phyloP scores from a whole-genome alignment of 2,329 filamentous ascomycete genomes.

The Raffaelea albimanens region DNA sequence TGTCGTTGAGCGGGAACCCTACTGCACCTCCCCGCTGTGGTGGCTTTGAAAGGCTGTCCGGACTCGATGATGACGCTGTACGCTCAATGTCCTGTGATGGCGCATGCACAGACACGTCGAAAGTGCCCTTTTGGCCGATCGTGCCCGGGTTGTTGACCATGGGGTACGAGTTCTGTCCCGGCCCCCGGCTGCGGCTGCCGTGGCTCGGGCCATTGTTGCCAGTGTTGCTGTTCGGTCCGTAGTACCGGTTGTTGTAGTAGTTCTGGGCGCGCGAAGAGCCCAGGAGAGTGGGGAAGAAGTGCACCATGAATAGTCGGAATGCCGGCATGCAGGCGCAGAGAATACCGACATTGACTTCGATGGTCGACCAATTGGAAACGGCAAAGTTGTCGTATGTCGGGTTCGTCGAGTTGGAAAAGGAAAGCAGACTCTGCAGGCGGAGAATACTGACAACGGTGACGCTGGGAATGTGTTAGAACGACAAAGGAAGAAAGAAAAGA shows the following conservation, averaged over 20 bases:
- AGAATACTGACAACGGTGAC: conserved; percentile 25
- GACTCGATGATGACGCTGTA: not conserved
- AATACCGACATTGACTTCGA: conserved; percentile 24
- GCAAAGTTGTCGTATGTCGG: conserved; percentile 20
- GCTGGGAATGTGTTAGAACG: conserved; percentile 5
- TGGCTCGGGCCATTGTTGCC: not conserved
- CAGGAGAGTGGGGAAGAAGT: conserved; percentile 15
- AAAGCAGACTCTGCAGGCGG: conserved; percentile 20
- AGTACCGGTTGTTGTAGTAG: conserved; percentile 4
- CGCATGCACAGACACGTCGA: not conserved
- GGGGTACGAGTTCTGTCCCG: conserved; percentile 2
- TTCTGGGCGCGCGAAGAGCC: not conserved
- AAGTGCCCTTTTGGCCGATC: conserved; percentile 1
- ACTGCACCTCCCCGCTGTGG: not conserved
- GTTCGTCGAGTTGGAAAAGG: conserved; percentile 19
- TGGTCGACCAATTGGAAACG: conserved; percentile 22
- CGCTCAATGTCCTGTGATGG: not conserved
- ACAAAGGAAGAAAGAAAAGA: not conserved
- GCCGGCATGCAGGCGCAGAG: conserved; percentile 25
- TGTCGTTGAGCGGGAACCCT: too few species aligned
- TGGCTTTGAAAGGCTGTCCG: too few species aligned
- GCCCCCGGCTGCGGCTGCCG: not conserved
- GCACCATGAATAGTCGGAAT: conserved; percentile 19
- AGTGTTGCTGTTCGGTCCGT: not conserved
- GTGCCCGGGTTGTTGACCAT: conserved; percentile 4